Evolutionary conservation across 2,329 filamentous ascomycete species (phyloP), one percentile per base, ranked within the genome.

Genomic region (Sclerotinia glacialis): DNA sequence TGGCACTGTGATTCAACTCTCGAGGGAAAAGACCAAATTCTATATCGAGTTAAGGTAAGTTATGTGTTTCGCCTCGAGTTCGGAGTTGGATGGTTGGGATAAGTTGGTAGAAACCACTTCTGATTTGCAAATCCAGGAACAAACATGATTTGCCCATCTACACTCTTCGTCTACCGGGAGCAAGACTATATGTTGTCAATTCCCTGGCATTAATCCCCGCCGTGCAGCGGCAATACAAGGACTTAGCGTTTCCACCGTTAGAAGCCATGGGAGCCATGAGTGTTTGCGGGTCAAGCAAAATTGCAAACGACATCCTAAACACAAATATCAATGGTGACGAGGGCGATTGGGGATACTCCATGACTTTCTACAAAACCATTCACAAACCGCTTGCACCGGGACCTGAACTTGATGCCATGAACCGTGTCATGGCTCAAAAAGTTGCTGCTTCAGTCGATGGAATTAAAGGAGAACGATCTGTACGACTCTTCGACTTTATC

Each of bases 141-240:
- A 64, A 64, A 44, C 23, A 64, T 49, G 31, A 56, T n/a, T 47
- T 67, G 5, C 77, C 79, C 0, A 79, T 82, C 46, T 78, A 78
- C 67, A 81, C 79, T 18, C 69, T 82, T 34, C 67, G 76, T 5
- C 73, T 82, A 55, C 78, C 79, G 0, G 78, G 79, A 3, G 74
- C 77, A 54, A 78, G 78, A 55, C 72, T 80, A 55, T 81, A 81
- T 60, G 73, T 81, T 11, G 75, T 80, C 16, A 77, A 78, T 12
- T 74, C 74, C 2, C 74, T 76, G 0, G 67, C 76, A 0, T 70
- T 82, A 26, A 77, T 81, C 42, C 73, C 76, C 6, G 65, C 56
- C 0, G 75, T 79, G 3, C 79, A 81, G 64, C 78, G 76, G 49
- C 78, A 79, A 67, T 72, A 72, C 61, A 78, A 76, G 65, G 70